Evolutionary conservation across 257 asterid genomes (phyloP).

Genomic region (Nemophila menziesii): DNA sequence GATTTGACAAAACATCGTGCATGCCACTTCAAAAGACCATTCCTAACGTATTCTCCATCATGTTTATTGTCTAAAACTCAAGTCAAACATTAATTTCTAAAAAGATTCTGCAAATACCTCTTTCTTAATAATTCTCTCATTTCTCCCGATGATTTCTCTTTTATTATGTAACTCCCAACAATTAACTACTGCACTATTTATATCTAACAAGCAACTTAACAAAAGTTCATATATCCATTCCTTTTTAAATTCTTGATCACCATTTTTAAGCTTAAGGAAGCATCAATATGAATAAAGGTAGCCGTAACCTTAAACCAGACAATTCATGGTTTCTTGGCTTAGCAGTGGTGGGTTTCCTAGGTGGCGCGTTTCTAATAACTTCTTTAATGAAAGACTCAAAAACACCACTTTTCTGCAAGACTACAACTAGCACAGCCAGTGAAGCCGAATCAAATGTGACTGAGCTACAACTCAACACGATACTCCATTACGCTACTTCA

Average conservation of each 20-base stretch:
- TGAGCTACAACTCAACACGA: conserved; percentile 15
- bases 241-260: not conserved
- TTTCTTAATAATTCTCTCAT: no score
- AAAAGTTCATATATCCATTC: not conserved
- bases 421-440: not conserved
- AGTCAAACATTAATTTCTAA: no score
- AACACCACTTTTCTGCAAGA: conserved; percentile 14
- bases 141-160: no score
- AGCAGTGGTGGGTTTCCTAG: conserved; percentile 29
- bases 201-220: not conserved
- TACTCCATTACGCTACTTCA: conserved; percentile 27
- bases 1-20: no score
- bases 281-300: conserved; percentile 23
- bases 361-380: conserved; percentile 23
- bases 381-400: conserved; percentile 3
- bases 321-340: conserved; percentile 23
- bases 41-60: no score
- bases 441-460: not conserved
- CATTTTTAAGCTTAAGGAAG: not conserved
- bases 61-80: no score
- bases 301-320: conserved; percentile 19
- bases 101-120: no score
- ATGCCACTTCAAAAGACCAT: no score
- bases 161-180: no score
- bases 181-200: not conserved